phyloP scores from a whole-genome alignment of 2,329 filamentous ascomycete species.

The Plenodomus biglobosus region DNA sequence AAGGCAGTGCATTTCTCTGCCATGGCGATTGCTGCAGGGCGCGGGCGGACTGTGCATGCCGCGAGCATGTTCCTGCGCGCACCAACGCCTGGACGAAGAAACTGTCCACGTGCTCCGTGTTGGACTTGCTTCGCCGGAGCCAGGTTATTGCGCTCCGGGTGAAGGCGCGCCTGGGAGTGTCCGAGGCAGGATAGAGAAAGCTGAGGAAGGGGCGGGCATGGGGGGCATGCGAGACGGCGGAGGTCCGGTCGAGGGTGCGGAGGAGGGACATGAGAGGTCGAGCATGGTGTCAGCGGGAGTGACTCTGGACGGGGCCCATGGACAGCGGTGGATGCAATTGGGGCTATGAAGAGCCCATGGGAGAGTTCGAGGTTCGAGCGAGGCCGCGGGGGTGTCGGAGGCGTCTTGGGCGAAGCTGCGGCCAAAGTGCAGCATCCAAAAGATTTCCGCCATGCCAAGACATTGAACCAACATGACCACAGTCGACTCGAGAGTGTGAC shows the following conservation, averaged over 20 bases:
- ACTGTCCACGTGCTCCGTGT: slow-evolving; percentile 47
- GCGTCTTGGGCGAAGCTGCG: slow-evolving; percentile 4
- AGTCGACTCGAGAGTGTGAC: slow-evolving; percentile 2
- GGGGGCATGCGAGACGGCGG: slow-evolving; percentile 51
- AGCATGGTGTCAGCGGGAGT: slow-evolving; percentile 57
- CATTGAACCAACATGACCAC: slow-evolving; percentile 11
- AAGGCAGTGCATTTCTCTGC: slow-evolving; percentile 4
- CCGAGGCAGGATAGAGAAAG: slow-evolving; percentile 36
- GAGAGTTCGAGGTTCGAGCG: slow-evolving; percentile 3
- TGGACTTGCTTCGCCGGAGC: slow-evolving; percentile 2
- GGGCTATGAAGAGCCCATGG: slow-evolving; percentile 23
- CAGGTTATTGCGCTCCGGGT: slow-evolving; percentile 17
- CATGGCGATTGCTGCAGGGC: slow-evolving; percentile 5
- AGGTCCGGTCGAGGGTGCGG: slow-evolving; percentile 57
- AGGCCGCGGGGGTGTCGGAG: slow-evolving; percentile 1
- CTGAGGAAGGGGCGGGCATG: slow-evolving; percentile 30
- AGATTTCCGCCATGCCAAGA: slow-evolving; percentile 14
- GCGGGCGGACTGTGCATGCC: slow-evolving; percentile 45
- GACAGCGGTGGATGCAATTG: slow-evolving; percentile 3
- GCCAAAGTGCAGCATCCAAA: slow-evolving; percentile 1
- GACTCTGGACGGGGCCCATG: slow-evolving; percentile 20
- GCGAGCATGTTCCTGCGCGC: slow-evolving; percentile 54
- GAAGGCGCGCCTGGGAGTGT: slow-evolving; percentile 19
- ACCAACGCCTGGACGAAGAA: slow-evolving; percentile 58
- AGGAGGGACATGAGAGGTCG: slow-evolving; percentile 65